Conservation (phyloP, 2,329 filamentous ascomycete species). For the Bipolaris bicolor region DNA sequence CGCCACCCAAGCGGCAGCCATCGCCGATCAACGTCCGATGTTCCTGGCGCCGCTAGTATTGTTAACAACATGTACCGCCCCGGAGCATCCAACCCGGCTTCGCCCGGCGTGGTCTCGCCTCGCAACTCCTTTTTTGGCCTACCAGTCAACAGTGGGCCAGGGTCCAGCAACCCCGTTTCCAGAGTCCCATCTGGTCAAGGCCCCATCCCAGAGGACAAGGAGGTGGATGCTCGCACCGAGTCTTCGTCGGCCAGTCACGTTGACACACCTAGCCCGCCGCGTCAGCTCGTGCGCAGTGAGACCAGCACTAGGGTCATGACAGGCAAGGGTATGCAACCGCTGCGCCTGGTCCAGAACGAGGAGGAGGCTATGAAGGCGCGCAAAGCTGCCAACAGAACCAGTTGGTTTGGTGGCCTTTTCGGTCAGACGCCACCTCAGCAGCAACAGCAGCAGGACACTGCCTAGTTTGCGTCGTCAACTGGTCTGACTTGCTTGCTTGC, state of each 20-base stretch:
- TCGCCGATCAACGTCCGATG: conserved; percentile 54
- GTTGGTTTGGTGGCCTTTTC: conserved; percentile 57
- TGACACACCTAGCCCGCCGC: conserved; percentile 56
- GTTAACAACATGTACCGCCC: conserved; percentile 90
- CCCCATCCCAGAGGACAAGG: conserved; percentile 42
- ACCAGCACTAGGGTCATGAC: conserved; percentile 52
- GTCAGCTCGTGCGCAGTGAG: conserved; percentile 60
- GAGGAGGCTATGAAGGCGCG: conserved; percentile 47
- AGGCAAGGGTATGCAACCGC: conserved; percentile 76
- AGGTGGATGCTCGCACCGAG: conserved; percentile 36
- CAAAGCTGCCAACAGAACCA: conserved; percentile 54
- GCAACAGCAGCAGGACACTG: conserved; percentile 20
- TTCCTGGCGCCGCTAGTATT: conserved; percentile 69
- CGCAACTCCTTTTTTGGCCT: conserved; percentile 51
- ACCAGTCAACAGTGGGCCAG: conserved; percentile 51
- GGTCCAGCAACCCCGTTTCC: conserved; percentile 44
- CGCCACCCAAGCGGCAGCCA: conserved; percentile 45
- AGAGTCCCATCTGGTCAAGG: conserved; percentile 44
- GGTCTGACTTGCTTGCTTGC: not conserved
- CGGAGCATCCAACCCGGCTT: conserved; percentile 54
- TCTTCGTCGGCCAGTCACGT: conserved; percentile 35
- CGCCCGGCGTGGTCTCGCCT: conserved; percentile 49
- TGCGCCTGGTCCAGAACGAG: conserved; percentile 82
- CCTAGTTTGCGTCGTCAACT: conserved; percentile 12
- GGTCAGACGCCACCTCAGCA: conserved; percentile 36